phyloP scores from a whole-genome alignment of 768 basidiomycete genomes.

The Lactarius evosmus region DNA sequence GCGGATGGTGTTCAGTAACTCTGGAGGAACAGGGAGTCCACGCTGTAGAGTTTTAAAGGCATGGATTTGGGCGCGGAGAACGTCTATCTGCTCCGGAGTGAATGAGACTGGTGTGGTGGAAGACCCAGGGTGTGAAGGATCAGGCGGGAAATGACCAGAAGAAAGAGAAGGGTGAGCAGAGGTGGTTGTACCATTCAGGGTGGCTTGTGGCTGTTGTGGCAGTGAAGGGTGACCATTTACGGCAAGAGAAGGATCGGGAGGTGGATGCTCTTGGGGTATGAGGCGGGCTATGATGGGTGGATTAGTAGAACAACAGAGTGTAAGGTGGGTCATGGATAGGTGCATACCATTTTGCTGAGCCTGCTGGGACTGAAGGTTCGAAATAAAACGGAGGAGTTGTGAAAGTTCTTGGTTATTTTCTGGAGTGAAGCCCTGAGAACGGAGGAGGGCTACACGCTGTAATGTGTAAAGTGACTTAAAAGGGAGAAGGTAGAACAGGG shows the following conservation, averaged over 20 bases:
- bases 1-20: constrained; percentile 66
- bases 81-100: constrained; percentile 67
- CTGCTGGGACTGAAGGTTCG: constrained; percentile 39
- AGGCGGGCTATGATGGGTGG: constrained; percentile 14
- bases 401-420: constrained; percentile 45
- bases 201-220: constrained; percentile 26
- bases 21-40: constrained; percentile 63
- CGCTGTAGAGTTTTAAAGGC: constrained; percentile 73
- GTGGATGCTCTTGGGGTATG: constrained; percentile 24
- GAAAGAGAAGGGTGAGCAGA: constrained; percentile 43
- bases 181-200: constrained; percentile 37
- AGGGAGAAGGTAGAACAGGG: background rate
- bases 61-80: constrained; percentile 77
- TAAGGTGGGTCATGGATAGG: background rate
- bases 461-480: background rate
- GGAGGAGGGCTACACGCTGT: constrained; percentile 46
- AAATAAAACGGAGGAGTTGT: constrained; percentile 40
- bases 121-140: constrained; percentile 48
- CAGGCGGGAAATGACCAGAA: constrained; percentile 50
- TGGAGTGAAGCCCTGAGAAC: constrained; percentile 43
- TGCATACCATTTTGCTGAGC: constrained; percentile 33
- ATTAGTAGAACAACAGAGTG: constrained; percentile 1
- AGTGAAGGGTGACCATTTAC: constrained; percentile 50
- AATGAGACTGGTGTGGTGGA: constrained; percentile 77
- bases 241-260: constrained; percentile 33